Base-by-base conservation (phyloP, 2,329 filamentous ascomycete species). In the Cytospora mali region DNA sequence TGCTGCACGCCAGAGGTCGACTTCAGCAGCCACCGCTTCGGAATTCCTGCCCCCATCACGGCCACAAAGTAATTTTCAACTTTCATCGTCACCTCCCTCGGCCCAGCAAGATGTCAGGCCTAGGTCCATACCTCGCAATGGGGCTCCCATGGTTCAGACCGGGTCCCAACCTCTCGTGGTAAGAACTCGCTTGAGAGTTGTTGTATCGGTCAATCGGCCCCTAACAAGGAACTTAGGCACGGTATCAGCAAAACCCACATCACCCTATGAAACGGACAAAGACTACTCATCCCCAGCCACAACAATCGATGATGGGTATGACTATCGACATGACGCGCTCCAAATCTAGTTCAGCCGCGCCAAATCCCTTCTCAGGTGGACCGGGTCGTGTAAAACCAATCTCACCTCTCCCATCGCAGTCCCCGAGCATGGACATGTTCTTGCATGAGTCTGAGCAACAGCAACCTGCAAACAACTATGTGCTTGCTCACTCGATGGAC, bases 281-380 rank as follows among this genome's bases (percentile, higher is more conserved):
- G 62, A 73, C 71, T 4, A 67, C 65, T 11, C 70, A 72, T 61
- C 31, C 51, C 10, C 46, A 46, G 1, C 73, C 73, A 31, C 75
- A 75, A 55, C 72, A 76, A 61, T 55, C 60, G 16, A 55, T 58
- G 48, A 49, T 33, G 29, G 35, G 49, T 9, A 68, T 71, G 10
- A 71, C 74, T 1, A 73, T 75, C 31, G 71, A 72, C 65, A 83
- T 82, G 80, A 74, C 75, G 68, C 79, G 80, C 61, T 77, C 74
- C 59, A 71, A 72, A 16, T 82, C 80, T 66, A 72, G 75, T 33
- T 79, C 79, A 11, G 75, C 77, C 28, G 72, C 69, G 55, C 72
- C 71, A 46, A 71, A 75, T 53, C 76, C 78, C 39, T 80, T 80
- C 60, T 72, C 72, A 64, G 70, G 66, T 68, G 62, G n/a, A 73